These are phyloP conservation scores for Rubia tinctorum DNA, from an alignment of 305 asterid species.

Conservation along the genomic window DNA sequence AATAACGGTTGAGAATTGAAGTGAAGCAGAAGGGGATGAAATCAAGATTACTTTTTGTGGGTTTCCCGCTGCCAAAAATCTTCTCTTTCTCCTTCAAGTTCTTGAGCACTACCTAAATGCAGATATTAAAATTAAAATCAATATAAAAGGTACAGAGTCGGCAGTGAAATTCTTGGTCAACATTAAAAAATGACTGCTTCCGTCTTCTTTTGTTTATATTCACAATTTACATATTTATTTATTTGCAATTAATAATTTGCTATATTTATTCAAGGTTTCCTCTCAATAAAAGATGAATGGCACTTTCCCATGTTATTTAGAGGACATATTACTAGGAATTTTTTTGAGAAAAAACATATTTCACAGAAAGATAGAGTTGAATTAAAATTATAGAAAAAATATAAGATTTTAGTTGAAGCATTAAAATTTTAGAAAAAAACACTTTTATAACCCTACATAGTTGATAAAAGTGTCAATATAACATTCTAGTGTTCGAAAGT, in stretches of 20 bases:
- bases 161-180: slow-evolving; percentile 13
- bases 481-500: too few relatives aligned
- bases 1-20: slow-evolving; percentile 5
- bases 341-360: too few relatives aligned
- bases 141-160: neutral
- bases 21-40: slow-evolving; percentile 7
- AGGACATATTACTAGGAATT: too few relatives aligned
- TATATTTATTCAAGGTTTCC: neutral
- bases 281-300: neutral
- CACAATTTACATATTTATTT: neutral
- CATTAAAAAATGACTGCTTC: neutral
- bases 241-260: neutral
- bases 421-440: too few relatives aligned
- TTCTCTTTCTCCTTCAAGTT: neutral
- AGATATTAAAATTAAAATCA: neutral
- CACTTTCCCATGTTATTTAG: neutral
- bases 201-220: neutral
- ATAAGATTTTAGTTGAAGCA: too few relatives aligned
- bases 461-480: too few relatives aligned
- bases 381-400: too few relatives aligned
- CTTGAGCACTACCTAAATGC: neutral
- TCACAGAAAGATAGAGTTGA: too few relatives aligned
- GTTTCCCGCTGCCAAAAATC: slow-evolving; percentile 3
- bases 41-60: slow-evolving; percentile 5
- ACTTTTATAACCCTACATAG: too few relatives aligned